Base-by-base conservation (phyloP, 352 stramenopile species). In the Saprolegnia parasitica region DNA sequence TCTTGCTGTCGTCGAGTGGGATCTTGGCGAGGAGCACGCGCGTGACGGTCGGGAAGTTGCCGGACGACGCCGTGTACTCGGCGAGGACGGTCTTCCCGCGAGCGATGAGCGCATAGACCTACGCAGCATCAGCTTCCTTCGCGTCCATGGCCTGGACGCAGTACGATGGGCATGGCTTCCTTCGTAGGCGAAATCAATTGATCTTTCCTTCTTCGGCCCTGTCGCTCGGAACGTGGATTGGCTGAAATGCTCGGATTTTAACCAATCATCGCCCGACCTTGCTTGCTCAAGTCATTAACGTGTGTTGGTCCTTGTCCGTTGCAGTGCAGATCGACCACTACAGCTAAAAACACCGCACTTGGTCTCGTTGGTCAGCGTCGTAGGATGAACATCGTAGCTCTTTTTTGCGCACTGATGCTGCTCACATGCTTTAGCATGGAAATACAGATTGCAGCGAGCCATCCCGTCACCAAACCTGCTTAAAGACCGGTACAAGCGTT, bases 21-120 rank as follows among this genome's bases (percentile, higher is more conserved):
- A 99, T 99, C 75, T 99, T 99, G 68, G 87, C 87, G 35, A 99
- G 79, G 26, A 99, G 78, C 63, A 99, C 91, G 71, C 97, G 83
- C 47, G 97, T 99, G 9, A 99, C 95, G 0, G 96, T 99, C 11
- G 96, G 96, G 74, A 99, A 99, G 77, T 99, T 99, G 52, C 96
- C 96, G 13, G 89, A 97, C 26, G 91, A 93, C 54, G 89, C 87
- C 18, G 96, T 99, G 77, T 98, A 98, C 80, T 99, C 97, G 45
- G 96, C 93, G 46, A 99, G 80, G 50, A 99, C 96, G n/a, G 92
- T 98, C 81, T 98, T 98, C 72, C 98, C 93, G 24, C 97, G 86
- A 58, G 97, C 95, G 56, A 99, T 88, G 39, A 99, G 83, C 63
- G 91, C 92, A 76, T 99, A 99, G 52, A 99, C 79, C 81, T 88